phyloP scores from a whole-genome alignment of 441 rosid species.

The Pelargonium citronellum region DNA sequence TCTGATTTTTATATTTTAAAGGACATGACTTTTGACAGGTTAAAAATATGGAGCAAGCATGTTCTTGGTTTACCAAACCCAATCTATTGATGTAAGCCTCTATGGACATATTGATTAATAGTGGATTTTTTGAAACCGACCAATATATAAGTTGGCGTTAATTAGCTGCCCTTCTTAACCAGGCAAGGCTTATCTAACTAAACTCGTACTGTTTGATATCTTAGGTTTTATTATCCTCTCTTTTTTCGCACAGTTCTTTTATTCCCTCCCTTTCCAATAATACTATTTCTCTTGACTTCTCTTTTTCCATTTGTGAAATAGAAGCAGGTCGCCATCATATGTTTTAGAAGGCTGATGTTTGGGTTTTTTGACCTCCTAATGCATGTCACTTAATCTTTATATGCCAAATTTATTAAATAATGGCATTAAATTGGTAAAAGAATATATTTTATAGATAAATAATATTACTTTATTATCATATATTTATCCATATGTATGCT shows the following conservation, averaged over 20 bases:
- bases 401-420: not conserved
- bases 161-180: not conserved
- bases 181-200: not conserved
- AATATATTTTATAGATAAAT: not conserved
- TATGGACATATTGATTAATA: not conserved
- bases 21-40: conserved; percentile 1
- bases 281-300: no score
- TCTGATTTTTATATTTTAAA: not conserved
- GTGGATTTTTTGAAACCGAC: not conserved
- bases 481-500: not conserved
- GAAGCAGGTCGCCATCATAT: not conserved
- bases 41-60: not conserved
- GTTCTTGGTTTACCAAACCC: no score
- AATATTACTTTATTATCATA: not conserved
- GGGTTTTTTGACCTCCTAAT: not conserved
- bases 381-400: not conserved
- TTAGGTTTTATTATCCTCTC: not conserved
- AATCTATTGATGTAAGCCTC: not conserved
- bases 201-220: not conserved
- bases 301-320: no score
- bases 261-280: not conserved
- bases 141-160: not conserved
- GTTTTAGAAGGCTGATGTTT: not conserved
- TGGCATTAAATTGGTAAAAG: not conserved
- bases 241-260: no score